Evolutionary conservation across 306 rosid species (phyloP), one percentile per base, ranked within the genome.

Genomic region (Quercus robur): DNA sequence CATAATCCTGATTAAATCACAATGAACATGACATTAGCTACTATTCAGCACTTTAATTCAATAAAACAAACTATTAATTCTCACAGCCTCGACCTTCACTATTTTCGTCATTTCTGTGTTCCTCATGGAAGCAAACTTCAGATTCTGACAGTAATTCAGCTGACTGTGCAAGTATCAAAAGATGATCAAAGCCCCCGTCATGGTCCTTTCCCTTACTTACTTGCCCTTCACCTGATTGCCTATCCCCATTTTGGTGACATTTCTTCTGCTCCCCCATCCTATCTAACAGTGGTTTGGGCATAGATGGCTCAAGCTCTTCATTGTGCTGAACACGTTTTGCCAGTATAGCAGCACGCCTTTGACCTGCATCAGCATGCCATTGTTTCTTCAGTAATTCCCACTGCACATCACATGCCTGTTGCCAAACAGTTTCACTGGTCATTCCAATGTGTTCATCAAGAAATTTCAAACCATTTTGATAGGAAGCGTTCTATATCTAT

Each of bases 161-260:
- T 30, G 83, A 81, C 56, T 49, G 76, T 31, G 83, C 83, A 62
- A 85, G 85, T 78, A 85, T 64, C 81, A 78, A 57, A 81, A 81
- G 76, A 67, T 78, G 74, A 78, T 75, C 74, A 71, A 15, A 55
- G 76, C 74, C 51, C 15, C 63, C 78, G 6, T 81, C 80, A 55
- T 5, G 41, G 44, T 10, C 33, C 52, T 76, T 80, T 76, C 25
- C 54, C 59, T 21, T 67, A 73, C 62, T 78, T 5, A 25, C 55
- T 31, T n/a, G 20, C 14, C 69, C 74, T 73, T 33, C 77, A 25
- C 52, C 49, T 80, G 51, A 64, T 71, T 20, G 70, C 52, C 75
- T 72, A 25, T 59, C 80, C 46, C 12, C 46, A 41, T 41, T 41
- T 41, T 41, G 46, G 46, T 8, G 46, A 41, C 46, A 41, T 41